Base-by-base conservation (phyloP, 768 basidiomycete genomes). In the Plicaturopsis crispa region DNA sequence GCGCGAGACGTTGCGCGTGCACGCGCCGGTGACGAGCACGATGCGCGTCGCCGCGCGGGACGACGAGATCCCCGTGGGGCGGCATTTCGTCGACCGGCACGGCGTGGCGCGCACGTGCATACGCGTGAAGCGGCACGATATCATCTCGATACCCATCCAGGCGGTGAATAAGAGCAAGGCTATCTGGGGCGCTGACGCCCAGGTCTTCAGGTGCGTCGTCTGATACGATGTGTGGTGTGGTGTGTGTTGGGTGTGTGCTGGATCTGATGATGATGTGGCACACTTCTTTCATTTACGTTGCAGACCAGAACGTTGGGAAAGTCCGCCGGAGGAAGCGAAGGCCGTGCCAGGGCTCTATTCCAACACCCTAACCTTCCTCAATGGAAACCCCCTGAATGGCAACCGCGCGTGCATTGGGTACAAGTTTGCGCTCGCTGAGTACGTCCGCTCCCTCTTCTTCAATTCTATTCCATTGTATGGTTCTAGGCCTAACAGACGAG, bases 171-270 rank as follows among this genome's bases (percentile, higher is more conserved):
- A 70, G 48, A 65, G 62, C 44, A 40, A 40, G 36, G 60, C 57
- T 22, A 57, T 80, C 14, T 88, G 81, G 76, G 84, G 84, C 11
- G 63, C 62, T 19, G 80, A 87, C 50, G 79, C 80, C n/a, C 51
- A 63, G 30, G 61, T 58, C 44, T 85, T 85, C 63, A 63, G 72
- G 61, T 72, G 59, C 36, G 67, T 53, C 42, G 32, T 48, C 34
- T 50, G 44, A 48, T 31, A 45, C 14, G 18, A 4, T 36, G 20
- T 36, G 10, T 37, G 19, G 31, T 37, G 42, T 35, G 35, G 33
- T 48, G 41, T 39, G 37, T 42, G 39, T 46, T 53, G 37, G 30
- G 44, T 48, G 34, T 43, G 30, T 33, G 36, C 21, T 43, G 40
- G 45, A 51, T 46, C 49, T 51, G 26, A 28, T 28, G 26, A 28